Evolutionary conservation across 768 basidiomycete genomes (phyloP).

Genomic region (Podaxis sp.): DNA sequence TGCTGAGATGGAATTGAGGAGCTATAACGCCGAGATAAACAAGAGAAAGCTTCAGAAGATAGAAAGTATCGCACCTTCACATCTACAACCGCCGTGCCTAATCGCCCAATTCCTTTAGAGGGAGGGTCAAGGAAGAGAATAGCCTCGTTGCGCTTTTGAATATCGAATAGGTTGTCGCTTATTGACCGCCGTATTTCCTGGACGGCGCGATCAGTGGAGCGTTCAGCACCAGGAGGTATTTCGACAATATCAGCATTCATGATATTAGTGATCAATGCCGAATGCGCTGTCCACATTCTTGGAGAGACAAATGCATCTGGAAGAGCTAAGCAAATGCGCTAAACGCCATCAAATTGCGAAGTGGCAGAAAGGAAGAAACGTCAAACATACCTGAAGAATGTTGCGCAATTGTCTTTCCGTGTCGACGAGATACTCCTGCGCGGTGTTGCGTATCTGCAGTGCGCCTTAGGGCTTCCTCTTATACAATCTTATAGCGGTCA

Average conservation of each 20-base stretch:
- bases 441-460: slow-evolving; percentile 52
- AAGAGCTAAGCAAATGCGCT: slow-evolving; percentile 71
- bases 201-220: slow-evolving; percentile 28
- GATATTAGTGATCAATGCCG: slow-evolving; percentile 43
- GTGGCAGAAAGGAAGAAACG: background rate
- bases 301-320: slow-evolving; percentile 79
- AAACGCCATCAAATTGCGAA: background rate
- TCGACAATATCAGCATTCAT: slow-evolving; percentile 41
- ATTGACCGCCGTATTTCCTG: slow-evolving; percentile 50
- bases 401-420: slow-evolving; percentile 54
- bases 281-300: slow-evolving; percentile 60
- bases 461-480: background rate
- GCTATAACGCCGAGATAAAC: slow-evolving; percentile 36
- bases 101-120: slow-evolving; percentile 54
- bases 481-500: background rate
- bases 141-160: slow-evolving; percentile 77
- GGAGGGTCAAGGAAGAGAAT: slow-evolving; percentile 73
- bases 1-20: slow-evolving; percentile 74
- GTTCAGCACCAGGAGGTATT: slow-evolving; percentile 14
- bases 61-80: slow-evolving; percentile 38
- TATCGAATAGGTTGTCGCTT: slow-evolving; percentile 61
- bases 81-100: slow-evolving; percentile 60
- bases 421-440: slow-evolving; percentile 53
- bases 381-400: slow-evolving; percentile 56
- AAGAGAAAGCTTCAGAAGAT: background rate